These are phyloP conservation scores for Colletotrichum spaethianum DNA, from an alignment of 2,329 filamentous ascomycete species.

Conservation along the genomic window DNA sequence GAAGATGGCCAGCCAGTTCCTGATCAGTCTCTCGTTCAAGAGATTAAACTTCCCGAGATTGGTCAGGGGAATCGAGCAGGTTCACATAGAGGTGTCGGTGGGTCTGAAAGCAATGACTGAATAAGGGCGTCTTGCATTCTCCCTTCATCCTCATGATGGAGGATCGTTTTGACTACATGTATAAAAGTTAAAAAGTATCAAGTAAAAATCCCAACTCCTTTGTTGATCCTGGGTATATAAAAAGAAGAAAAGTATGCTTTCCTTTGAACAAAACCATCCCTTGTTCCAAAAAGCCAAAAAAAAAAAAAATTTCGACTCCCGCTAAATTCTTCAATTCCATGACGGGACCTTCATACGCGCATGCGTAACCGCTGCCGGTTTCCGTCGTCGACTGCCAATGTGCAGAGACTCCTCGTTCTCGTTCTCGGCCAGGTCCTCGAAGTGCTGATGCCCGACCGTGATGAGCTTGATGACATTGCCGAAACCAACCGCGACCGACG, in stretches of 20 bases:
- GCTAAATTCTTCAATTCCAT: conserved; percentile 25
- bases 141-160: neutral
- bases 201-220: conserved; percentile 30
- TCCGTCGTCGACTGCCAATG: conserved; percentile 57
- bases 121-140: neutral
- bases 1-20: neutral
- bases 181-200: neutral
- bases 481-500: conserved; percentile 78
- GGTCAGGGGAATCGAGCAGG: neutral
- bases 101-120: neutral
- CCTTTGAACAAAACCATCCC: neutral
- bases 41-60: neutral
- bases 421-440: conserved; percentile 59
- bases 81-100: neutral
- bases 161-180: neutral
- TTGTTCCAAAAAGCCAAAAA: no score
- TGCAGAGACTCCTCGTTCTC: conserved; percentile 51
- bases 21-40: neutral
- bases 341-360: conserved; percentile 35
- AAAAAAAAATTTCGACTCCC: conserved; percentile 1
- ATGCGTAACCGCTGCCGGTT: conserved; percentile 43
- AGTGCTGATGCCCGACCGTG: conserved; percentile 75
- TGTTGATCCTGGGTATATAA: conserved; percentile 38
- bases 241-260: conserved; percentile 2
- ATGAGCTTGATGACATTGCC: conserved; percentile 82